Evolutionary conservation across 371 early-diverging fungal species (phyloP).

Genomic region (Mucor indicus): DNA sequence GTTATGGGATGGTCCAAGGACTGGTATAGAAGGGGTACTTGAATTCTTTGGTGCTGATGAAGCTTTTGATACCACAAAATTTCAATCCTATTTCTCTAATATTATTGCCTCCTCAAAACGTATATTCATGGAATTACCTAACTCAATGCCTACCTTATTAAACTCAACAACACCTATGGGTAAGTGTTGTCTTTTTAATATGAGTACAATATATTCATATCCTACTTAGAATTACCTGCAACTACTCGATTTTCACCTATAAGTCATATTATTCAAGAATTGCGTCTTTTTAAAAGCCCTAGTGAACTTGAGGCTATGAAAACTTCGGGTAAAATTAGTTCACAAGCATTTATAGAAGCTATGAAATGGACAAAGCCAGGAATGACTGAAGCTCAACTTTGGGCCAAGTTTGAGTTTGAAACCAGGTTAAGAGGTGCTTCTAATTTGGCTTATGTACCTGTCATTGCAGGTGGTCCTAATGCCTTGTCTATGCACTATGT

Average conservation of each 20-base stretch:
- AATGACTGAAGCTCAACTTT: constrained; percentile 73
- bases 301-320: constrained; percentile 80
- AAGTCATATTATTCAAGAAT: constrained; percentile 62
- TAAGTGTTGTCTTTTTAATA: too few relatives aligned
- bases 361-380: constrained; percentile 72
- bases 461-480: constrained; percentile 89
- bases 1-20: constrained; percentile 92
- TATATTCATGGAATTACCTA: constrained; percentile 38
- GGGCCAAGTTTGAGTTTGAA: constrained; percentile 77
- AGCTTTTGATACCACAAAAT: constrained; percentile 38
- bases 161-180: too few relatives aligned
- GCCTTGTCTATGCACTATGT: constrained; percentile 94
- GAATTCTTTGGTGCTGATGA: constrained; percentile 84
- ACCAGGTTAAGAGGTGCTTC: constrained; percentile 67
- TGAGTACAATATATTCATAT: too few relatives aligned
- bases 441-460: constrained; percentile 93
- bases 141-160: constrained; percentile 26
- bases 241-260: constrained; percentile 62
- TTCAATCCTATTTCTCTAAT: constrained; percentile 22
- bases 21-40: constrained; percentile 79
- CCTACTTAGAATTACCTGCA: too few relatives aligned
- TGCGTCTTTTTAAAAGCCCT: constrained; percentile 75
- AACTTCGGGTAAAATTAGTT: constrained; percentile 71
- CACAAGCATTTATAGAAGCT: constrained; percentile 73
- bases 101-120: constrained; percentile 22